Percentiles rank a stretch among this genome's conserved stretches.
Evolutionary conservation across 306 rosid species (phyloP).

Genomic region (Quercus bicolor): DNA sequence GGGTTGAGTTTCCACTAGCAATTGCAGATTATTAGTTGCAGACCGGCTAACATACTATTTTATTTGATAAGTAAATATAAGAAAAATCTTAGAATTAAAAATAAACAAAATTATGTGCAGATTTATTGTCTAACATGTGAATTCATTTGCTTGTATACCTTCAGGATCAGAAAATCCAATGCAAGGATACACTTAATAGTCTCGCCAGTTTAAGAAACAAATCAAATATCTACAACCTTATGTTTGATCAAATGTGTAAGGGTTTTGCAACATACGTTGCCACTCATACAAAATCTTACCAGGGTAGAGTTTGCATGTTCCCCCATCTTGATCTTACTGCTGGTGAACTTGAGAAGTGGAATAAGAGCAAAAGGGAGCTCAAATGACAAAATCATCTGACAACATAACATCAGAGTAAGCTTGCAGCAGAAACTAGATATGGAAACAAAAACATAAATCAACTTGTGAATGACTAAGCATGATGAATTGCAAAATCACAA

Average conservation of each 20-base stretch:
- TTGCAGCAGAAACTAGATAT: conserved; percentile 6
- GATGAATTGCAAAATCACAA: background rate
- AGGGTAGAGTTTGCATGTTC: conserved; percentile 56
- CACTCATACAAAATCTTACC: conserved; percentile 36
- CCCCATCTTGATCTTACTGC: conserved; percentile 91
- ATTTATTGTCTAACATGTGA: background rate
- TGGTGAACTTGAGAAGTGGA: conserved; percentile 94
- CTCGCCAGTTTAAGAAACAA: background rate
- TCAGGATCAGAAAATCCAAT: background rate
- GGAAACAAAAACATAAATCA: background rate
- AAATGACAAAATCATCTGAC: conserved; percentile 94
- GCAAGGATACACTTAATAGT: background rate
- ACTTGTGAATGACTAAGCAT: background rate
- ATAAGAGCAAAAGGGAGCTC: conserved; percentile 93
- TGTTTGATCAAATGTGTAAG: background rate
- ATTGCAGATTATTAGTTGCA: background rate
- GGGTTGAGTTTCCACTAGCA: background rate
- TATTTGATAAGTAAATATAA: too few relatives aligned
- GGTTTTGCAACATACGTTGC: background rate
- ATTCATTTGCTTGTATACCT: background rate
- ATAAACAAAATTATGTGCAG: background rate
- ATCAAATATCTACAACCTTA: background rate
- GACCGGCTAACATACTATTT: background rate
- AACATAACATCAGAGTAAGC: conserved; percentile 18
- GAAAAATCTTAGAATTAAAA: background rate